phyloP scores from a whole-genome alignment of 2,329 filamentous ascomycete genomes.

The Mariannaea sp. region DNA sequence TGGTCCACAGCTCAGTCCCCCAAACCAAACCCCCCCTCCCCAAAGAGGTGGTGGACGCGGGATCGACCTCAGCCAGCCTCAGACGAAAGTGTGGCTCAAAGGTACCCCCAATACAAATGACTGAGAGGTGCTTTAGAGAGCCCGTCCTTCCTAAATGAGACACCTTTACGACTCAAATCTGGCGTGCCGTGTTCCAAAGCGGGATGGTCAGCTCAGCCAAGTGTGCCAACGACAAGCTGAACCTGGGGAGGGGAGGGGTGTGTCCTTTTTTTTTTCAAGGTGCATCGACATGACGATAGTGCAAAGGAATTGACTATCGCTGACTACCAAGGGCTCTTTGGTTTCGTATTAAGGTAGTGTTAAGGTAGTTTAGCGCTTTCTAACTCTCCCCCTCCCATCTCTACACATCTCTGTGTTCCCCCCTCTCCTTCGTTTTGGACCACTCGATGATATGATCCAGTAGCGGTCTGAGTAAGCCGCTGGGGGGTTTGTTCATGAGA shows the following conservation, averaged over 20 bases:
- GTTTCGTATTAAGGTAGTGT: too few relatives aligned
- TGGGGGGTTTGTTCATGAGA: slow-evolving; percentile 1
- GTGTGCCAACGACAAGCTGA: slow-evolving; percentile 5
- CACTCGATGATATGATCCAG: not conserved
- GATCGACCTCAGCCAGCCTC: slow-evolving; percentile 14
- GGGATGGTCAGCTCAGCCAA: slow-evolving; percentile 16
- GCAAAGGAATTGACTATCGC: slow-evolving; percentile 3
- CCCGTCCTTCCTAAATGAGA: slow-evolving; percentile 3
- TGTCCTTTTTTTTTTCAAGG: not conserved
- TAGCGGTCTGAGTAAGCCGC: slow-evolving; percentile 21
- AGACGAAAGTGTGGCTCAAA: not conserved
- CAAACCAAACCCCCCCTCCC: too few relatives aligned
- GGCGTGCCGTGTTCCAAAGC: slow-evolving; percentile 2
- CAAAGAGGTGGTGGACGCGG: slow-evolving; percentile 8
- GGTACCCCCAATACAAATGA: slow-evolving; percentile 11
- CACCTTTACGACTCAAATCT: not conserved
- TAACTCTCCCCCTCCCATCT: too few relatives aligned
- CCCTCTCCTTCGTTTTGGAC: not conserved
- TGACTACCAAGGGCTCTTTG: too few relatives aligned
- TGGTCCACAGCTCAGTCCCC: too few relatives aligned
- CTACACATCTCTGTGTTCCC: too few relatives aligned
- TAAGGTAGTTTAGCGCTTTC: too few relatives aligned
- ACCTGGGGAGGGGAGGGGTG: not conserved
- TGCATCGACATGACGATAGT: not conserved
- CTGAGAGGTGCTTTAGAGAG: not conserved